phyloP scores from a whole-genome alignment of 495 filamentous ascomycete species.

The Penicillium bialowiezense region DNA sequence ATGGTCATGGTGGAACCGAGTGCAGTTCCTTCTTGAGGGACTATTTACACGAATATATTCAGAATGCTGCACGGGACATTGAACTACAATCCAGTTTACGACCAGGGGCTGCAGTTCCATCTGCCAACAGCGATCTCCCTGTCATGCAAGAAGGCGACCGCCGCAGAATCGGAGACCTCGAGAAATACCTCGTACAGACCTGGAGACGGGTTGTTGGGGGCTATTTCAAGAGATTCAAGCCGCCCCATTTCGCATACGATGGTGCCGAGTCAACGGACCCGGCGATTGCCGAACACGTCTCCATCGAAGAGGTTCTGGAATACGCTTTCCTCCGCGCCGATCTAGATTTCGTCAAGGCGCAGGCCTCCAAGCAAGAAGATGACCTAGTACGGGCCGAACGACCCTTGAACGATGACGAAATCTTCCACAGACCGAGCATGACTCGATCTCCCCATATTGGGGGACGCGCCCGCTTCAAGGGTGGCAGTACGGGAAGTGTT shows the following conservation, averaged over 20 bases:
- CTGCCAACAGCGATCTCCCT: conserved; percentile 23
- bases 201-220: conserved; percentile 87
- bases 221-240: conserved; percentile 88
- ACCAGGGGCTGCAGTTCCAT: conserved; percentile 8
- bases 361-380: conserved; percentile 70
- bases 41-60: conserved; percentile 82
- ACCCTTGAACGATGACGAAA: conserved; percentile 76
- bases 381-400: conserved; percentile 65
- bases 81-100: conserved; percentile 67
- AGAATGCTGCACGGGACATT: conserved; percentile 71
- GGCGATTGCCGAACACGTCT: conserved; percentile 21
- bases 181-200: conserved; percentile 64
- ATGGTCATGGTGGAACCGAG: conserved; percentile 90
- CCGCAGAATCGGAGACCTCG: conserved; percentile 47
- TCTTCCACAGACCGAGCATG: conserved; percentile 64
- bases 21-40: conserved; percentile 86
- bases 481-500: conserved; percentile 85
- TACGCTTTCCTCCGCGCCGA: conserved; percentile 93
- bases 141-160: conserved; percentile 40
- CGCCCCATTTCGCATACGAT: conserved; percentile 56
- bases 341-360: conserved; percentile 85
- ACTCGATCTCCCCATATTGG: conserved; percentile 59
- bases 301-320: conserved; percentile 56
- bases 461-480: conserved; percentile 74
- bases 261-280: conserved; percentile 15